phyloP scores from a whole-genome alignment of 257 asterid species.

The Petrea volubilis region DNA sequence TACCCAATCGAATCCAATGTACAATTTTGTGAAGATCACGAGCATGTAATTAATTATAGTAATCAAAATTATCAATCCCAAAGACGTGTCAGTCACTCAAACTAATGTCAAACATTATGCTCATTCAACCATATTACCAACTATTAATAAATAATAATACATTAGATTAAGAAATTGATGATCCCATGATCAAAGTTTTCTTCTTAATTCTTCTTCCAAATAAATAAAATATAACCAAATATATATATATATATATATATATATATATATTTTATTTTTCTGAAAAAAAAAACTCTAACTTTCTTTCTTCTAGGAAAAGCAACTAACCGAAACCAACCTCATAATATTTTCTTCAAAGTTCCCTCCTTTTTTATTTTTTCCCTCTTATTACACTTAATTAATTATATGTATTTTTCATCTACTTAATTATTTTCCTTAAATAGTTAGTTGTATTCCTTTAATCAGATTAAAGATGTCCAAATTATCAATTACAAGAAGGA shows the following conservation, averaged over 20 bases:
- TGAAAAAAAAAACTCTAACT: not conserved
- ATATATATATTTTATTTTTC: not conserved
- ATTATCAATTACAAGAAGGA: not conserved
- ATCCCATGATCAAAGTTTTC: conserved; percentile 32
- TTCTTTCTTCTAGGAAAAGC: conserved; percentile 27
- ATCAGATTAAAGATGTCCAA: conserved; percentile 7
- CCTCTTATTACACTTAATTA: not conserved
- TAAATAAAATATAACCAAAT: not conserved
- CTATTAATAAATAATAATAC: conserved; percentile 9
- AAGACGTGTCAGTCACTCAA: conserved; percentile 45
- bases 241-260: not conserved
- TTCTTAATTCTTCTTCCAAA: not conserved
- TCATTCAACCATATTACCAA: conserved; percentile 45
- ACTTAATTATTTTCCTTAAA: conserved; percentile 14
- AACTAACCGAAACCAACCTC: conserved; percentile 23
- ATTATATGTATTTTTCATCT: not conserved
- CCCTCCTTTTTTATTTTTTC: not conserved
- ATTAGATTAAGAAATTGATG: conserved; percentile 13
- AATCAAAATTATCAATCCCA: conserved; percentile 37
- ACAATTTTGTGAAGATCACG: too few relatives aligned
- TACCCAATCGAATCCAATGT: too few relatives aligned
- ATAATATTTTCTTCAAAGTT: not conserved
- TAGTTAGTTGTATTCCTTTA: not conserved
- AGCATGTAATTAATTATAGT: not conserved
- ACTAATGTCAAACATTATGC: conserved; percentile 30